Evolutionary conservation across 257 asterid genomes (phyloP), one percentile per base, ranked within the genome.

Genomic region (Dorcoceras hygrometricum): DNA sequence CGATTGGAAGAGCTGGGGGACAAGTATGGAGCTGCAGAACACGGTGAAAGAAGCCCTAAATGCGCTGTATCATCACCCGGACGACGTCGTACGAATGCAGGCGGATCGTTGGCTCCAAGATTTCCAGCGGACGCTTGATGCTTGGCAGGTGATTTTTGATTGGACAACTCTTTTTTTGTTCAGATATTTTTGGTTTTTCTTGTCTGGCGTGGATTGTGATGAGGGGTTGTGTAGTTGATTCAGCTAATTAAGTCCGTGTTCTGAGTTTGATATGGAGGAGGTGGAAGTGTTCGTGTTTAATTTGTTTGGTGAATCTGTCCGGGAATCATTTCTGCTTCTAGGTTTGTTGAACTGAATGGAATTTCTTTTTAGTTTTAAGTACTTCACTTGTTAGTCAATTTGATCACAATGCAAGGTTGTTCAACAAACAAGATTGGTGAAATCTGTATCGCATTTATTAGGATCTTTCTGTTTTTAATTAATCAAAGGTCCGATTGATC

Each of bases 61-160:
- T 70, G 97, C 97, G 36, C 86, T 94, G 62, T 94, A 90, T 68
- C 99, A 88, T 72, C 97, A 94, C 63, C 97, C 97, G 5, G 96
- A 94, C 75, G 96, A 88, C 82, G 83, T 83, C 82, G 95, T 94
- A 19, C 90, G 95, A 56, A 88, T 88, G 96, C 91, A 83, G 58
- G 99, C 97, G 59, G 99, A 94, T 87, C 96, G 92, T 65, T 94
- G 97, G 97, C 90, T 94, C 50, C 99, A 94, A 73, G 89, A 87
- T 34, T 94, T 94, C 69, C 97, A 88, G 81, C 95, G 95, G 6
- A 94, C 97, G 26, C 78, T 90, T 69, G 99, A 94, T 72, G 99
- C 99, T 76, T 94, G 99, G 99, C 99, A 94, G 97, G 99, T 91
- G 67, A 64, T 51, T 51, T 57, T 61, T 61, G 34, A 23, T 53